A percentile compares a stretch with the other conserved stretches of the same genome.
phyloP scores from a whole-genome alignment of 1,284 basidiomycete genomes.

The Ceratobasidium theobromae region DNA sequence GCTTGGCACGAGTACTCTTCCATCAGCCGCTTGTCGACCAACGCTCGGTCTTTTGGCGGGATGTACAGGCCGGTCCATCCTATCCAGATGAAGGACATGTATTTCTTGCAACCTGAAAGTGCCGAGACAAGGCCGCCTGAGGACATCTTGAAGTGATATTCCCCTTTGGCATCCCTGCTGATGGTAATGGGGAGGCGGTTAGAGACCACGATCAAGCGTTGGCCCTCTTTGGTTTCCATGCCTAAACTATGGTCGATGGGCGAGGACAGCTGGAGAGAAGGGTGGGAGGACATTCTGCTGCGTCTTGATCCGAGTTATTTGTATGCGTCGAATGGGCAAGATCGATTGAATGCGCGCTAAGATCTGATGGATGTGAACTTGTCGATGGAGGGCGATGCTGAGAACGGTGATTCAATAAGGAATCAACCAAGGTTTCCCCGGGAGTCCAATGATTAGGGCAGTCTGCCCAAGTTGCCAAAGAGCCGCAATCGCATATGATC shows the following conservation, averaged over 20 bases:
- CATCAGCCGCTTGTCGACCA: constrained; percentile 85
- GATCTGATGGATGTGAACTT: constrained; percentile 21
- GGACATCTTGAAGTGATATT: constrained; percentile 97
- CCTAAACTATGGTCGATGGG: constrained; percentile 6
- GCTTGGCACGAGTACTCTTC: constrained; percentile 97
- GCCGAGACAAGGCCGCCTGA: constrained; percentile 94
- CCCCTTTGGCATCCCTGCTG: constrained; percentile 79
- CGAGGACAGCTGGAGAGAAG: constrained; percentile 5
- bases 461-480: constrained; percentile 2
- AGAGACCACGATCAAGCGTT: constrained; percentile 91
- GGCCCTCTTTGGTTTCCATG: constrained; percentile 42
- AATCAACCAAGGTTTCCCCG: constrained; percentile 5
- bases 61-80: constrained; percentile 92
- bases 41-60: constrained; percentile 79
- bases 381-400: constrained; percentile 11
- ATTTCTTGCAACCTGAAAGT: constrained; percentile 94
- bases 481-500: constrained; percentile 26
- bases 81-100: constrained; percentile 94
- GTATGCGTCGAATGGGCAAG: constrained; percentile 7
- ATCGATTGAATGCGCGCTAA: constrained; percentile 7
- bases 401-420: constrained; percentile 1
- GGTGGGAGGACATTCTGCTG: constrained; percentile 19
- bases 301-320: constrained; percentile 20
- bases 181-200: constrained; percentile 95
- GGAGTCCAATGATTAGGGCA: not conserved